Percentiles rank a stretch among this genome's conserved stretches.
phyloP scores from a whole-genome alignment of 2,329 filamentous ascomycete genomes.

The Hortaea sp. region DNA sequence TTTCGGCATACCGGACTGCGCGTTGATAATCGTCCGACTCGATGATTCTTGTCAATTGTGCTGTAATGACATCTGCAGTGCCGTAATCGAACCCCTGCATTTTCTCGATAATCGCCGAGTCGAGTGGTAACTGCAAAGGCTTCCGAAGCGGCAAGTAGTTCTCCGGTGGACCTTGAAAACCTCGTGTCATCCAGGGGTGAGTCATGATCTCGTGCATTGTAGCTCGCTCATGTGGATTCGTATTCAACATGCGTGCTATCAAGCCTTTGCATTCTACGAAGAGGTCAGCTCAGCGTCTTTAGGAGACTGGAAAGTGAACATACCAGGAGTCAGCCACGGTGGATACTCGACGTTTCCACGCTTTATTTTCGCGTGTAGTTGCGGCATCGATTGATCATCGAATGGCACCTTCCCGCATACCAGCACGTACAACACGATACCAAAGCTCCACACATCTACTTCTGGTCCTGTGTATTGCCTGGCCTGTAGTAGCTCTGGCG shows the following conservation, averaged over 20 bases:
- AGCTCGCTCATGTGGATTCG: conserved; percentile 78
- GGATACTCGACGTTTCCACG: conserved; percentile 94
- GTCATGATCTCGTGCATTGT: conserved; percentile 85
- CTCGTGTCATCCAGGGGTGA: conserved; percentile 93
- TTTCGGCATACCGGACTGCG: conserved; percentile 61
- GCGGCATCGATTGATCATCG: conserved; percentile 98
- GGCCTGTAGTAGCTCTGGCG: conserved; percentile 86
- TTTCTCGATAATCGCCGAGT: conserved; percentile 71
- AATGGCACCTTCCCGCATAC: conserved; percentile 98
- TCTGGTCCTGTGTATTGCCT: conserved; percentile 92
- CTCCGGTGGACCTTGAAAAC: conserved; percentile 75
- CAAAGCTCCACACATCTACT: conserved; percentile 97
- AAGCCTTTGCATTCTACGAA: conserved; percentile 78
- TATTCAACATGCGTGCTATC: conserved; percentile 90
- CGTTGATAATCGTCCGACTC: conserved; percentile 91
- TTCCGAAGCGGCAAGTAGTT: conserved; percentile 79
- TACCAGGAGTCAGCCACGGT: conserved; percentile 81
- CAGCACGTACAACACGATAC: conserved; percentile 91
- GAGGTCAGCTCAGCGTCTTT: not conserved
- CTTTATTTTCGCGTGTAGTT: conserved; percentile 97
- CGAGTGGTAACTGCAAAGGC: conserved; percentile 74
- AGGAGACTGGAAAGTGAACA: conserved; percentile 24
- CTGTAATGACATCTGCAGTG: conserved; percentile 68
- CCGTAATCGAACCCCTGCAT: conserved; percentile 99
- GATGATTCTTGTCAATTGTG: conserved; percentile 74